These are phyloP conservation scores for Pascua sp. DNA, from an alignment of 1,284 basidiomycete species.

Conservation along the genomic window DNA sequence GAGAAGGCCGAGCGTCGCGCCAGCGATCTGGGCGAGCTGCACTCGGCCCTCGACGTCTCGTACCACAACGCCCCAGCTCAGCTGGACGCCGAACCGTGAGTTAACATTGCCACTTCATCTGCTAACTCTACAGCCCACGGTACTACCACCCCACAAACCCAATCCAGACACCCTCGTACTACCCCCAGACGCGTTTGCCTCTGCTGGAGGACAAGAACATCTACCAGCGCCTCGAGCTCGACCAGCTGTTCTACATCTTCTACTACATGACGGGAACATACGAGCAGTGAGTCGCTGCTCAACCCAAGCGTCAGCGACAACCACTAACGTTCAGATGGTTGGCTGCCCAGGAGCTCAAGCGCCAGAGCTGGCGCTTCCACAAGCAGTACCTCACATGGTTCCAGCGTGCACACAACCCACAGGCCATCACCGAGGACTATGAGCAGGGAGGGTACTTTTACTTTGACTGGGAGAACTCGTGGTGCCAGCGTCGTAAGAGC, in stretches of 20 bases:
- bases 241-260: slow-evolving; percentile 98
- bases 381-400: slow-evolving; percentile 99
- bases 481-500: slow-evolving; percentile 97
- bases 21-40: slow-evolving; percentile 80
- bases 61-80: slow-evolving; percentile 86
- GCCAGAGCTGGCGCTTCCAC: slow-evolving; percentile 98
- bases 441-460: slow-evolving; percentile 98
- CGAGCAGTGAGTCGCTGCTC: slow-evolving; percentile 64
- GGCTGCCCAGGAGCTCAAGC: slow-evolving; percentile 94
- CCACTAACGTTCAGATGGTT: slow-evolving; percentile 56
- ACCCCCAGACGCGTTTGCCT: slow-evolving; percentile 82
- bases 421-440: slow-evolving; percentile 98
- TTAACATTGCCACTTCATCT: slow-evolving; percentile 2
- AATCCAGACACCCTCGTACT: slow-evolving; percentile 86
- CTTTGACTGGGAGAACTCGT: slow-evolving; percentile 95
- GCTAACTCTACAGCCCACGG: slow-evolving; percentile 63
- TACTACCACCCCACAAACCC: slow-evolving; percentile 96
- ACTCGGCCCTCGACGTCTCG: slow-evolving; percentile 87
- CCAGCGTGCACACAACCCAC: slow-evolving; percentile 97
- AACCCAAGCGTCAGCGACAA: slow-evolving; percentile 34
- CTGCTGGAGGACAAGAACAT: slow-evolving; percentile 79
- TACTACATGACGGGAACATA: slow-evolving; percentile 97
- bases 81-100: slow-evolving; percentile 88
- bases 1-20: slow-evolving; percentile 64
- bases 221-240: slow-evolving; percentile 90